Conservation (phyloP, 768 basidiomycete species). For the Tylopilus sp. region DNA sequence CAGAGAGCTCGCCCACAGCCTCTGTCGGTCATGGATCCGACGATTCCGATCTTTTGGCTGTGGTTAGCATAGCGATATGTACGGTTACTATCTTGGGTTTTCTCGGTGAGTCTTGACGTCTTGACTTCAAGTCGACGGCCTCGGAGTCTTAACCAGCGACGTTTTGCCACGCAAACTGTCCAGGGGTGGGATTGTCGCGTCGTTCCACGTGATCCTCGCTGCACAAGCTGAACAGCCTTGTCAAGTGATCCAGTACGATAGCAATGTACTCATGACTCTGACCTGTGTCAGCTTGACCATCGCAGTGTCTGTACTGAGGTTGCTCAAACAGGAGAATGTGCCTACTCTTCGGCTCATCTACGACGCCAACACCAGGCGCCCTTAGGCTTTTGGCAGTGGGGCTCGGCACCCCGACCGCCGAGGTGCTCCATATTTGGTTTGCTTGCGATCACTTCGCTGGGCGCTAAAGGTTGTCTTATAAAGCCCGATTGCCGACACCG, state of each 20-base stretch:
- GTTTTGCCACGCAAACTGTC: no score
- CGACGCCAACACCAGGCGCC: neutral
- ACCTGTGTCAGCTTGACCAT: conserved; percentile 2
- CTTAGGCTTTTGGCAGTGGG: neutral
- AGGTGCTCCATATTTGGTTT: conserved; percentile 7
- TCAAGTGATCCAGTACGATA: neutral
- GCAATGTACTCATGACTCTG: neutral
- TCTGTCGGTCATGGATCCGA: neutral
- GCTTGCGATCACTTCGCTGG: neutral
- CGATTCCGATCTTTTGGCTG: no score
- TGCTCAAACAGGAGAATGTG: neutral
- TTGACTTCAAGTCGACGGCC: no score
- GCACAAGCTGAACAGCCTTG: neutral
- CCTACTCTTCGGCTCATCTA: neutral
- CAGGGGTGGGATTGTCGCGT: no score
- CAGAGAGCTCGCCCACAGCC: neutral
- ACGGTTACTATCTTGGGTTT: no score
- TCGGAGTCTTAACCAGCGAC: no score
- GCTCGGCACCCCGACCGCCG: neutral
- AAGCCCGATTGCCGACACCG: neutral
- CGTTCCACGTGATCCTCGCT: neutral
- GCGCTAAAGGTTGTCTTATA: conserved; percentile 15
- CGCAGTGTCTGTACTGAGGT: neutral
- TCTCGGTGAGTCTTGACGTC: no score
- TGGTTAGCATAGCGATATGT: no score